A percentile compares a stretch with the other conserved stretches of the same genome.
Evolutionary conservation across 2,329 filamentous ascomycete species (phyloP).

Genomic region (Colletotrichum sp.): DNA sequence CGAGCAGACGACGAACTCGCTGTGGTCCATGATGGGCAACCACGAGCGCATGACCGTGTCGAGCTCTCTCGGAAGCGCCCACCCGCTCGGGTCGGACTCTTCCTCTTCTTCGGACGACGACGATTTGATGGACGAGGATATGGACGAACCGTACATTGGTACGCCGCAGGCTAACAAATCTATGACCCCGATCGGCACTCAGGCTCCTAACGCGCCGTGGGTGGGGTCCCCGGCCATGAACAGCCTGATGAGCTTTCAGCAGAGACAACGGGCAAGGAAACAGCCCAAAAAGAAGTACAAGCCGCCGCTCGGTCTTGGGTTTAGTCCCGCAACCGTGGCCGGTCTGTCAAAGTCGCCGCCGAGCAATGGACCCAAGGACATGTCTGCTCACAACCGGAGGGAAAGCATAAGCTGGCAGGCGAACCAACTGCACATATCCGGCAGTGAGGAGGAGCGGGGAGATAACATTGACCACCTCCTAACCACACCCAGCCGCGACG

Average conservation of each 20-base stretch:
- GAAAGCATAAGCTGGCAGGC: constrained; percentile 93
- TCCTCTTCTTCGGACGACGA: constrained; percentile 77
- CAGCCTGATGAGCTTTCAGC: constrained; percentile 82
- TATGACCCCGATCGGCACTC: constrained; percentile 47
- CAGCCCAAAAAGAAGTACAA: constrained; percentile 62
- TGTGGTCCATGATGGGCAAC: constrained; percentile 74
- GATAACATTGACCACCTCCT: constrained; percentile 61
- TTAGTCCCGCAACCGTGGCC: constrained; percentile 46
- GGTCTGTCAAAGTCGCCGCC: constrained; percentile 77
- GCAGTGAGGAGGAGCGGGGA: constrained; percentile 74
- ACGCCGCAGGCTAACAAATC: constrained; percentile 79
- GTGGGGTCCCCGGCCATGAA: constrained; percentile 73
- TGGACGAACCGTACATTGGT: constrained; percentile 79
- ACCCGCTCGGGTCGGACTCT: constrained; percentile 75
- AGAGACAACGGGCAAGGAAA: constrained; percentile 76
- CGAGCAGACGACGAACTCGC: constrained; percentile 71
- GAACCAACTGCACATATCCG: constrained; percentile 82
- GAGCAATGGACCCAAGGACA: constrained; percentile 40
- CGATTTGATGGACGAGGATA: constrained; percentile 74
- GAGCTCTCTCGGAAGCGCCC: constrained; percentile 77
- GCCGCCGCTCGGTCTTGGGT: constrained; percentile 55
- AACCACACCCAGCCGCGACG: constrained; percentile 52
- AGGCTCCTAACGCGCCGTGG: constrained; percentile 65
- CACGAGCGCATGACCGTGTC: constrained; percentile 76
- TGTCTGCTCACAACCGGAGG: constrained; percentile 62